Percentiles rank a stretch among this genome's conserved stretches.
Conservation (phyloP, 306 rosid species). For the Ziziphus jujuba region DNA sequence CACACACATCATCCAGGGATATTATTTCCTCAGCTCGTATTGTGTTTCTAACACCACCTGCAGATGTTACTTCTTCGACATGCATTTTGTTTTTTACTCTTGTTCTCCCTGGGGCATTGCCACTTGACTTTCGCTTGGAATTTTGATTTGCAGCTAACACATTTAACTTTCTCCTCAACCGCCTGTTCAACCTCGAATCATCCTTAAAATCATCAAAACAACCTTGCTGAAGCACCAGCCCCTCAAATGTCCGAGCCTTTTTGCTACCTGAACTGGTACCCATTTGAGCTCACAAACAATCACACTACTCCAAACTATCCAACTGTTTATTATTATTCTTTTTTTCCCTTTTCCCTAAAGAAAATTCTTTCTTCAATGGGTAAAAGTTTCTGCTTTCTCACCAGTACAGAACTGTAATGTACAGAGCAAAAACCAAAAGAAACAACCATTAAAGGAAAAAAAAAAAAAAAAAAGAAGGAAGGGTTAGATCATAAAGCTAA, state of each 20-base stretch:
- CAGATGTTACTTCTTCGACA: not conserved
- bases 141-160: not conserved
- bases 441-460: no score
- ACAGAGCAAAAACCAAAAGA: no score
- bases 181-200: constrained; percentile 36
- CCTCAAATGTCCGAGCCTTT: constrained; percentile 6
- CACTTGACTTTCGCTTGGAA: not conserved
- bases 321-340: no score
- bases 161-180: constrained; percentile 37
- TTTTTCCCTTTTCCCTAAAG: no score
- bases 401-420: not conserved
- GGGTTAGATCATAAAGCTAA: no score
- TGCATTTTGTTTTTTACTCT: not conserved
- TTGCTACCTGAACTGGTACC: not conserved
- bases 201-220: constrained; percentile 9
- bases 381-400: no score
- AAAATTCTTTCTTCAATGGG: not conserved
- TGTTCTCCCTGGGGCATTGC: not conserved
- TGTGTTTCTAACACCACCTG: constrained; percentile 2
- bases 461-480: no score
- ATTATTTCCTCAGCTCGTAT: no score
- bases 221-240: not conserved
- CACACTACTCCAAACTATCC: no score
- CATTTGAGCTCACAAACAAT: constrained; percentile 19
- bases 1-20: not conserved